phyloP scores from a whole-genome alignment of 805 yeast species.

The Barnettozyma populi region DNA sequence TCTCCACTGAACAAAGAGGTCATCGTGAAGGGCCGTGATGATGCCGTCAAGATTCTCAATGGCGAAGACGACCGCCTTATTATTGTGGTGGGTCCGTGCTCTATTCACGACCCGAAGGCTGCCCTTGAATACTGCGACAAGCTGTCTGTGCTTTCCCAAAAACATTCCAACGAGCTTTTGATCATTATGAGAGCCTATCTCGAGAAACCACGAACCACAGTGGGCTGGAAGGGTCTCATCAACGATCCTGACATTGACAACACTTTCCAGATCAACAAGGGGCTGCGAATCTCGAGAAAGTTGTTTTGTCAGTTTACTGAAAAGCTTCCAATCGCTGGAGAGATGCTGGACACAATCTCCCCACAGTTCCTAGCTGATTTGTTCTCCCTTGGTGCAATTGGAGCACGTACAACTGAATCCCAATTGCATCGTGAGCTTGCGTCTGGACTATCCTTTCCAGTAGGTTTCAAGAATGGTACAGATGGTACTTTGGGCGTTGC shows the following conservation, averaged over 20 bases:
- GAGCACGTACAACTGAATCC: slow-evolving; percentile 98
- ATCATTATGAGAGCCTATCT: slow-evolving; percentile 96
- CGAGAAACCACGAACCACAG: slow-evolving; percentile 97
- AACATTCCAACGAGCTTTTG: slow-evolving; percentile 67
- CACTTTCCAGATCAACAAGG: slow-evolving; percentile 90
- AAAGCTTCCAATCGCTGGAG: slow-evolving; percentile 89
- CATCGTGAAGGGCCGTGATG: slow-evolving; percentile 72
- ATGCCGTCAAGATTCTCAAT: slow-evolving; percentile 62
- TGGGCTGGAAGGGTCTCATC: slow-evolving; percentile 98
- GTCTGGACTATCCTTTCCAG: slow-evolving; percentile 95
- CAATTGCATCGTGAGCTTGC: slow-evolving; percentile 97
- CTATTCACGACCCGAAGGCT: slow-evolving; percentile 89
- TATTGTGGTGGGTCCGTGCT: slow-evolving; percentile 94
- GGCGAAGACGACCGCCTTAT: slow-evolving; percentile 85
- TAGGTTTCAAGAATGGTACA: slow-evolving; percentile 97
- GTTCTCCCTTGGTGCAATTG: slow-evolving; percentile 95
- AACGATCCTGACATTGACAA: slow-evolving; percentile 96
- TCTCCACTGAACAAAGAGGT: slow-evolving; percentile 52
- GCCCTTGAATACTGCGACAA: slow-evolving; percentile 83
- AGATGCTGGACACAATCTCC: slow-evolving; percentile 95
- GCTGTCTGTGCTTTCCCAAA: slow-evolving; percentile 52
- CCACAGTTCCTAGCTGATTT: slow-evolving; percentile 93
- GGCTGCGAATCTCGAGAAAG: slow-evolving; percentile 81
- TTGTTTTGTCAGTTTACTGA: slow-evolving; percentile 80
- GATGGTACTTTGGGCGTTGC: slow-evolving; percentile 95